Base-by-base conservation (phyloP, 2,329 filamentous ascomycete genomes). In the Boeremia exigua region DNA sequence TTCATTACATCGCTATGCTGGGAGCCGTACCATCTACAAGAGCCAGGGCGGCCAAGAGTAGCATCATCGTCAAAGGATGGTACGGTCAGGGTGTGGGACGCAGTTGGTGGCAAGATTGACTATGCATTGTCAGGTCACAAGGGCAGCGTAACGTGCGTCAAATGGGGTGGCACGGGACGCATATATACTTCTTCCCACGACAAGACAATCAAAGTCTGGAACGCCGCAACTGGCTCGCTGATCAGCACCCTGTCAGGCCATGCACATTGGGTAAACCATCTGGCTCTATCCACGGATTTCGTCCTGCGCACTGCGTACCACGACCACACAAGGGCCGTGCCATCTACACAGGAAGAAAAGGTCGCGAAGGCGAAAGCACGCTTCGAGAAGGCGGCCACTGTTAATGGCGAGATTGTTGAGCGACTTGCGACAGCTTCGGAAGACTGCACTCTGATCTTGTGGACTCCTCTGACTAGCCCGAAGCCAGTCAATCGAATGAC, bases 371-470 rank as follows among this genome's bases (percentile, higher is more conserved):
- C 95, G 0, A 89, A 87, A 73, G 84, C 89, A 65, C 85, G 92
- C 25, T 98, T 96, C 70, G 88, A 95, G 66, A 91, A 92, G 72
- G 92, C 92, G 1, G 91, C 92, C 5, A 90, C 83, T 2, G 82
- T 92, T 27, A 86, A 88, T 61, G 90, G 90, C 25, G 86, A 88
- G 69, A 82, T 96, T 19, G 86, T 90, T 1, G 95, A 99, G 79
- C 86, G 91, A 27, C 79, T 98, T 4, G 90, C 96, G 2, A 96
- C 92, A 8, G 95, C 94, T 2, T 94, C 89, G 63, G 95, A 98
- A 71, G 95, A 99, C 75, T 96, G 93, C 75, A 96, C 93, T 6
- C 94, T 99, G 84, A 96, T 92, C 73, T 83, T 99, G 7, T 99
- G 94, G 94, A 91, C 96, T 57, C 93, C 93, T 0, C 82, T 87